phyloP scores from a whole-genome alignment of 345 rosid genomes.

The Lepidium aucheri region DNA sequence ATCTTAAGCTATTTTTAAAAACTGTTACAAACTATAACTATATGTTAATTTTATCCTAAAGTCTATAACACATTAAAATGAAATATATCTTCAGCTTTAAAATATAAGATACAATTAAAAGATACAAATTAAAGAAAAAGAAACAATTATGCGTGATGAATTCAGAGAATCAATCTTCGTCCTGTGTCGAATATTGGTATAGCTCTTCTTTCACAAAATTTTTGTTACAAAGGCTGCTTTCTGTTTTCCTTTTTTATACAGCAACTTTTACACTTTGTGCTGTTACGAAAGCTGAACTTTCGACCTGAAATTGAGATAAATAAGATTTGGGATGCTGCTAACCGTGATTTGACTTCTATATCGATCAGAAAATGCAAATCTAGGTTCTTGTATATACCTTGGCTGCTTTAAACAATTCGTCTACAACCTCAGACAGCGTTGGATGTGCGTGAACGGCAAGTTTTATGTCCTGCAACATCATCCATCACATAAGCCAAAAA shows the following conservation, averaged over 20 bases:
- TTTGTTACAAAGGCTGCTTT: neutral
- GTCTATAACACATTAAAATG: no score
- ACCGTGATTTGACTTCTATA: neutral
- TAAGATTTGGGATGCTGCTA: neutral
- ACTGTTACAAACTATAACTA: no score
- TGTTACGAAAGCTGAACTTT: conserved; percentile 2
- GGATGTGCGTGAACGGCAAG: conserved; percentile 94
- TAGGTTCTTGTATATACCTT: conserved; percentile 36
- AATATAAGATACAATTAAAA: no score
- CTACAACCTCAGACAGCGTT: conserved; percentile 85
- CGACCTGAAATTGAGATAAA: conserved; percentile 9
- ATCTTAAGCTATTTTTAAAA: no score
- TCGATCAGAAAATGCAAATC: neutral
- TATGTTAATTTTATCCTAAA: no score
- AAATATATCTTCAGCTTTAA: no score
- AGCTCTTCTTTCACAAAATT: conserved; percentile 15
- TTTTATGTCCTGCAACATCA: conserved; percentile 57
- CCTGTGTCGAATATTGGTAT: neutral
- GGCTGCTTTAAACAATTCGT: conserved; percentile 84
- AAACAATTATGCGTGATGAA: conserved; percentile 6
- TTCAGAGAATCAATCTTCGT: neutral
- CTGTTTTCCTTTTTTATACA: neutral
- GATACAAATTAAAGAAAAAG: neutral
- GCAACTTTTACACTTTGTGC: conserved; percentile 20
- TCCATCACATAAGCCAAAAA: neutral